These are phyloP conservation scores for Mycena latifolia DNA, from an alignment of 768 basidiomycete species.

Conservation along the genomic window DNA sequence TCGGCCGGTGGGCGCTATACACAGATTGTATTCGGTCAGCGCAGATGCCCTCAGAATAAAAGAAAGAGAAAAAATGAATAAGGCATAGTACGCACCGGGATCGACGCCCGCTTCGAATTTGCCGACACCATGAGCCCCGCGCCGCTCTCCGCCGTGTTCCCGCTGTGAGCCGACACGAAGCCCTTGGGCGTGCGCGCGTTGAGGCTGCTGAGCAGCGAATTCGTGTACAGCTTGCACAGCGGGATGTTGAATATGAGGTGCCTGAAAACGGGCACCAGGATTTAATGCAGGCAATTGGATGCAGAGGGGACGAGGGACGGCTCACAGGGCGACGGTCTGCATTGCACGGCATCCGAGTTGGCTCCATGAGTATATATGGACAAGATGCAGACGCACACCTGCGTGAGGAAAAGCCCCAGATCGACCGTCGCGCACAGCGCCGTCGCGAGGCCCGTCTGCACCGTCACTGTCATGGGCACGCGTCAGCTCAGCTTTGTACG, in stretches of 20 bases:
- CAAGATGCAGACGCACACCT: conserved; percentile 19
- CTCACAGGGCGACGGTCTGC: conserved; percentile 30
- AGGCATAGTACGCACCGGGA: neutral
- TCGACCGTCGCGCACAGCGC: conserved; percentile 47
- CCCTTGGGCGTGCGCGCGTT: conserved; percentile 41
- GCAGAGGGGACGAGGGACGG: too few relatives aligned
- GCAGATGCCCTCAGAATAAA: too few relatives aligned
- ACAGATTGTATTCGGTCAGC: too few relatives aligned
- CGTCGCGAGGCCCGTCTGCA: conserved; percentile 52
- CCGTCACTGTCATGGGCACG: conserved; percentile 42
- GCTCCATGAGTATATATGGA: neutral
- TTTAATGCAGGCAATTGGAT: neutral
- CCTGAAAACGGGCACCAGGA: conserved; percentile 15
- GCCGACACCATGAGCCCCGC: conserved; percentile 9
- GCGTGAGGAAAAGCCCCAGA: conserved; percentile 47
- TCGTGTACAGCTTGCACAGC: conserved; percentile 50
- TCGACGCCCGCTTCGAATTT: conserved; percentile 4
- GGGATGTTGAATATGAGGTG: conserved; percentile 51
- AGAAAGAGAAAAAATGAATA: too few relatives aligned
- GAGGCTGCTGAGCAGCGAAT: conserved; percentile 51
- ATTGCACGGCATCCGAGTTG: neutral
- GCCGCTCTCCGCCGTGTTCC: too few relatives aligned
- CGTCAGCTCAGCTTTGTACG: neutral
- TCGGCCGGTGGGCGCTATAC: too few relatives aligned
- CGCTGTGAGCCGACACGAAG: conserved; percentile 7